Base-by-base conservation (phyloP, 768 basidiomycete genomes). In the Russula foetens region DNA sequence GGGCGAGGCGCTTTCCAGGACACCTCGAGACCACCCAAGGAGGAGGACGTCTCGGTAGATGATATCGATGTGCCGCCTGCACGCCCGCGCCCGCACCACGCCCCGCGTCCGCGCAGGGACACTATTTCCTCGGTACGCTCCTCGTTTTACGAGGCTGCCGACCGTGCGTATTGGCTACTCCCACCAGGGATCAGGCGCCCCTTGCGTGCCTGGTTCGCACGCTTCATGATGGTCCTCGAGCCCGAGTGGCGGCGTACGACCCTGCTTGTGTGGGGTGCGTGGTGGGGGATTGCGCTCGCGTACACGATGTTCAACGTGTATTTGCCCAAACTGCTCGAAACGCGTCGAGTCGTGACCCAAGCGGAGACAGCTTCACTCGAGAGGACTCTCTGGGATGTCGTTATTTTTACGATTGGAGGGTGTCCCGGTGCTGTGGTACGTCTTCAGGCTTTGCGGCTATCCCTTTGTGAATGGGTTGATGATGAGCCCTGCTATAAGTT, bases 281-380 rank as follows among this genome's bases (percentile, higher is more conserved):
- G 93, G 93, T 81, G 78, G 58, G 72, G 79, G 1, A 88, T 92
- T 82, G 80, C 87, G 0, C 77, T 92, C 19, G 88, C 84, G 0
- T 92, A 85, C 67, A 93, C 90, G 2, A 92, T 96, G 85, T 95
- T 96, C 73, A 96, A 95, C 69, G 90, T 93, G 28, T 96, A 83
- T 69, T 79, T 94, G 21, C 93, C 93, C 0, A 95, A 91, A 68
- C 75, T 94, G 12, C 74, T 96, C 39, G 93, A 96, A 73, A 80
- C 81, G 28, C 75, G 82, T 9, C 31, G n/a, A 12, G 24, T 21
- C 31, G 6, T 14, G 50, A 52, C 7, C 15, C 15, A n/a, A 7
- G 60, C 63, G 6, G 59, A 68, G 14, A 69, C 76, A 1, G 81
- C 81, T 67, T 76, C 79, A 1, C 70, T 86, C 17, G 79, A 81